These are phyloP conservation scores for Tetrapisispora iriomotensis DNA, from an alignment of 805 yeast genomes.

Conservation along the genomic window DNA sequence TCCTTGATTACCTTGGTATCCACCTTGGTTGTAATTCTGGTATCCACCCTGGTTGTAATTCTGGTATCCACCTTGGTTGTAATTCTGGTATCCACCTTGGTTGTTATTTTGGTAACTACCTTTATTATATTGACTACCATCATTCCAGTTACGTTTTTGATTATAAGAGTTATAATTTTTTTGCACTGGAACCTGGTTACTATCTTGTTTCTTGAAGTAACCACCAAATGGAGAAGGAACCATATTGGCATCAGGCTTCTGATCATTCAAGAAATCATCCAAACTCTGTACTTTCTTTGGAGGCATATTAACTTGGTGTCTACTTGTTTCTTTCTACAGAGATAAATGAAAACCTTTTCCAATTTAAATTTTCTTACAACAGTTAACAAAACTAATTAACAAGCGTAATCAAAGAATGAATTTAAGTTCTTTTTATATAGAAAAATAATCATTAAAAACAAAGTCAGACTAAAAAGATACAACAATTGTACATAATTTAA, in stretches of 20 bases:
- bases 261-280: constrained; percentile 23
- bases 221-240: constrained; percentile 29
- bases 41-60: constrained; percentile 4
- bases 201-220: constrained; percentile 20
- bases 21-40: constrained; percentile 8
- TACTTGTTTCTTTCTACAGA: no score
- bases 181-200: constrained; percentile 16
- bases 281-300: constrained; percentile 27
- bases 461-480: no score
- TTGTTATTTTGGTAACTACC: constrained; percentile 7
- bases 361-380: no score
- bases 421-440: no score
- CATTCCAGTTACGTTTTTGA: constrained; percentile 10
- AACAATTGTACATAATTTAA: no score
- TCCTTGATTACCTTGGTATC: constrained; percentile 6
- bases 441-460: no score
- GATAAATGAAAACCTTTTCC: no score
- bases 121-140: constrained; percentile 12
- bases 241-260: constrained; percentile 22
- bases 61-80: constrained; percentile 5
- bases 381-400: no score
- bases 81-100: constrained; percentile 5
- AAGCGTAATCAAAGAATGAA: no score
- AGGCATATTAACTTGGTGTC: constrained; percentile 26
- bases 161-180: constrained; percentile 11